Base-by-base conservation (phyloP, 768 basidiomycete species). In the Rubroboletus satanas region DNA sequence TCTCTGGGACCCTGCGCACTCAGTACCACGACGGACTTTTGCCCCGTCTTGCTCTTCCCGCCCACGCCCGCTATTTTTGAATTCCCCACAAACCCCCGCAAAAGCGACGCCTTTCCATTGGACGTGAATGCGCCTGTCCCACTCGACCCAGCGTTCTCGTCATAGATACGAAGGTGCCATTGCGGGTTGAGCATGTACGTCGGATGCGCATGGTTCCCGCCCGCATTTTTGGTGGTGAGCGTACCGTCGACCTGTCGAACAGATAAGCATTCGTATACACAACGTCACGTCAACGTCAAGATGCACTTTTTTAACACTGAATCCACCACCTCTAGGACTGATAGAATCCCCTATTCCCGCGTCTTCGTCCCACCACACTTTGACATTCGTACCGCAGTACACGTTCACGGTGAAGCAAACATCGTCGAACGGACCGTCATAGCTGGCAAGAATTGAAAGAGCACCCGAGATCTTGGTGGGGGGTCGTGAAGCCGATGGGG, bases 141-240 rank as follows among this genome's bases (percentile, higher is more conserved):
- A 51, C 54, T 31, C 14, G 48, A 5, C 7, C 39, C n/a, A 9
- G 52, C 12, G 18, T 57, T 62, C 4, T 71, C 62, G 5, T 80
- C 73, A 50, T 77, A 73, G 18, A 96, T 71, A 7, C 72, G 77
- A 14, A 98, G 74, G 52, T 79, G 78, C 70, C 91, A 98, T 65
- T 97, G 93, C 0, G 95, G 95, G 65, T 98, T 98, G 46, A 82
- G 70, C 84, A 96, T 88, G 70, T 88, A 97, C 0, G 88, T 86
- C 1, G 90, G 83, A 59, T 84, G 77, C 5, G 83, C 81, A 52
- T 84, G 81, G 64, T 94, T 95, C 2, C 96, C 96, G 0, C 96
- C 96, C 0, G 90, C 81, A 29, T 83, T 91, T 60, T 84, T 84
- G 35, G 72, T 78, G 0, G 84, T 85, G 57, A 96, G 77, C 0